Evolutionary conservation across 148 eudicot species (phyloP), one percentile per base, ranked within the genome.

Genomic region (Persicaria tinctoria): DNA sequence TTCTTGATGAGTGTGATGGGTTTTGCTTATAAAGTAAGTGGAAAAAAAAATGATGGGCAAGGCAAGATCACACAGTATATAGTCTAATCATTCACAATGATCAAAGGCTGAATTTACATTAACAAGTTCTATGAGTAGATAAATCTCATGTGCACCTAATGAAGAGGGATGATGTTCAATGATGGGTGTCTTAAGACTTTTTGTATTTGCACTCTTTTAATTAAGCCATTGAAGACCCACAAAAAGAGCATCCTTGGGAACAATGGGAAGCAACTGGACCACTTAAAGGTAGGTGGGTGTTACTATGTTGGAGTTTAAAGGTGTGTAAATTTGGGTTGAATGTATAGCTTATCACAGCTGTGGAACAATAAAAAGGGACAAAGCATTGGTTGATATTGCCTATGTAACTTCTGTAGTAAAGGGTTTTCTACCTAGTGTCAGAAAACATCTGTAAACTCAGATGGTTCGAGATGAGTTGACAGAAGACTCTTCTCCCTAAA

Each of bases 231-330:
- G 5, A 18, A 66, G 70, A 13, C 70, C 70, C 70, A 66, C 70
- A 41, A 6, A 66, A 32, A 66, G 18, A 66, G 11, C 68, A 38
- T 60, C 32, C 10, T 3, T 57, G 63, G 27, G 44, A 13, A 27
- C 32, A 8, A 1, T 57, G 63, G 27, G 44, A 13, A 60, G 11
- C 68, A 60, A 32, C 4, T 60, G 68, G 68, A 60, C 68, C 68
- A 60, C 48, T 9, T 12, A 38, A 41, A 13, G 70, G 38, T 66
- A 66, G 70, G 70, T 66, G 48, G n/a, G 46, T 63, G 69, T 63
- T 63, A 11, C 13, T 4, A 32, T 10, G 2, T 9, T 63, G 46
- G 69, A 63, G 66, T 27, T 63, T 63, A 63, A 27, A 9, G 45
- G 45, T 32, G 69, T 63, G 45, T 10, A 57, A 10, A 32, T 32